These are phyloP conservation scores for Paracamarosporium sp. DNA, from an alignment of 2,329 filamentous ascomycete genomes.

Conservation along the genomic window DNA sequence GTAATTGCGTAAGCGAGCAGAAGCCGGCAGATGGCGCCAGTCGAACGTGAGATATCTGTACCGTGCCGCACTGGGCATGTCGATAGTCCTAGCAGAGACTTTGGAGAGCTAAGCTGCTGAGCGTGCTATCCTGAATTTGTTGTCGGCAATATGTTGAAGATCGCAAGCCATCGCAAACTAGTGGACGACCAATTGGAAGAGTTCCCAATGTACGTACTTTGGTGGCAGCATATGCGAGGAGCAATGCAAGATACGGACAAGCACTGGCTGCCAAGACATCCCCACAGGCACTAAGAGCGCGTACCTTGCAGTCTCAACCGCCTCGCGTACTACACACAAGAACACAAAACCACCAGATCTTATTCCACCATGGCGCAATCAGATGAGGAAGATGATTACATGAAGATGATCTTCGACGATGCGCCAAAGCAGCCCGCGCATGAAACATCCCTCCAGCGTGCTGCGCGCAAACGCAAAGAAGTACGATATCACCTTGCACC, in stretches of 20 bases:
- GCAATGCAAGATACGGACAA: background rate
- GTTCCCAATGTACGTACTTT: background rate
- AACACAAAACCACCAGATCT: background rate
- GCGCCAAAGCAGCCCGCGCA: slow-evolving; percentile 54
- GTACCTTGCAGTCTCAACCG: background rate
- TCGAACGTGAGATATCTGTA: background rate
- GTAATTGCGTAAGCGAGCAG: background rate
- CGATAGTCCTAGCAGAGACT: background rate
- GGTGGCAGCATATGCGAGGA: background rate
- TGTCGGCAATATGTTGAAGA: too few species aligned
- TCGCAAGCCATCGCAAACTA: too few species aligned
- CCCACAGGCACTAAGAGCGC: background rate
- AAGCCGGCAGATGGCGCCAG: background rate
- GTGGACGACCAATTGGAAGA: too few species aligned
- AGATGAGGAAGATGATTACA: slow-evolving; percentile 92
- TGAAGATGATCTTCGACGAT: slow-evolving; percentile 91
- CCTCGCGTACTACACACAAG: background rate
- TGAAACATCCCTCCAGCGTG: slow-evolving; percentile 69
- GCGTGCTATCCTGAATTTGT: too few species aligned
- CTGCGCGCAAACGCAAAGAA: slow-evolving; percentile 60
- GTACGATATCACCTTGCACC: slow-evolving; percentile 32
- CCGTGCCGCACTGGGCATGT: background rate
- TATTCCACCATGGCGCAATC: slow-evolving; percentile 35
- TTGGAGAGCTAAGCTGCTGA: too few species aligned
- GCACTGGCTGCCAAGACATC: background rate